These are phyloP conservation scores for Cyclotella baltica DNA, from an alignment of 108 stramenopile genomes.

Conservation along the genomic window DNA sequence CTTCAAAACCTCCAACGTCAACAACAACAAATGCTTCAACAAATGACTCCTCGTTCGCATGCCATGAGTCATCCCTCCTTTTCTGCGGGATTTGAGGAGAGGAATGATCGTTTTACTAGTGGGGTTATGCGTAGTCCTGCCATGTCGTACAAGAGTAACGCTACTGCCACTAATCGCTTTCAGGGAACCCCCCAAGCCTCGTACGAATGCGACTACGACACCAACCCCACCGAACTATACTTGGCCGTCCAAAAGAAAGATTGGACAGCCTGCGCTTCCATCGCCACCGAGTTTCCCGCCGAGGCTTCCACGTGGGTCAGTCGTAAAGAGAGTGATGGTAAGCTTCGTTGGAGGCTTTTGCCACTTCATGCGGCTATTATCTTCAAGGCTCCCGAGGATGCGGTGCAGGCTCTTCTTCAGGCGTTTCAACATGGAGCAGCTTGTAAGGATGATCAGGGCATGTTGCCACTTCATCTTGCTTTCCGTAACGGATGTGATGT, in stretches of 20 bases:
- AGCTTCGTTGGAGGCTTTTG: constrained; percentile 83
- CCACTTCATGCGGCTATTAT: constrained; percentile 90
- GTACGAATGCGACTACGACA: constrained; percentile 79
- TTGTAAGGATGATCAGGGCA: constrained; percentile 87
- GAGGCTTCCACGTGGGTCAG: constrained; percentile 79
- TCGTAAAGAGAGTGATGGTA: constrained; percentile 79
- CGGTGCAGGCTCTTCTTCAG: constrained; percentile 65
- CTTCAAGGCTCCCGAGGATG: constrained; percentile 81
- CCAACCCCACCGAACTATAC: constrained; percentile 81
- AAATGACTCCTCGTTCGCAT: constrained; percentile 22
- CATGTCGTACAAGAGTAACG: constrained; percentile 1
- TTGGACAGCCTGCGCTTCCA: constrained; percentile 66
- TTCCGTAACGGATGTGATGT: constrained; percentile 74
- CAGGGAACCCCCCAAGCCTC: constrained; percentile 6
- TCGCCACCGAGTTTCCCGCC: constrained; percentile 47
- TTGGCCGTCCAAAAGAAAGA: constrained; percentile 75
- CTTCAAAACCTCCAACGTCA: constrained; percentile 55
- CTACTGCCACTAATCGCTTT: neutral
- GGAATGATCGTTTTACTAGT: constrained; percentile 27
- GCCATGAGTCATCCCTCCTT: neutral
- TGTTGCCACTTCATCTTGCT: constrained; percentile 87
- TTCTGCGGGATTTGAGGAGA: neutral
- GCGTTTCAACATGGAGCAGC: constrained; percentile 74
- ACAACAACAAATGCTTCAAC: constrained; percentile 44
- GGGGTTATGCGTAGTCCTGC: neutral